A percentile compares a stretch with the other conserved stretches of the same genome.
Conservation (phyloP, 306 rosid species). For the Pueraria montana region DNA sequence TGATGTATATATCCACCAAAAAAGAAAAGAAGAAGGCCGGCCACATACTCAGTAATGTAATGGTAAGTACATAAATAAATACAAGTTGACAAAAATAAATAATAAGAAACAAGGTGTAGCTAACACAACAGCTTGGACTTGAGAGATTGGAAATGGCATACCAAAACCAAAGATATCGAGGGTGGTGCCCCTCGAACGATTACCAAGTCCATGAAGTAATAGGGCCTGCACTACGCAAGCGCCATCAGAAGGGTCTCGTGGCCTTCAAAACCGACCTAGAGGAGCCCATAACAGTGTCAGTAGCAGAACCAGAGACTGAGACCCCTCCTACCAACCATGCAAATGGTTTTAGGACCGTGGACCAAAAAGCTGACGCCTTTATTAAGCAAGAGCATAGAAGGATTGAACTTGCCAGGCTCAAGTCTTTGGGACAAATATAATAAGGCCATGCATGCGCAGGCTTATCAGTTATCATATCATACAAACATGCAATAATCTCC, state of each 20-base stretch:
- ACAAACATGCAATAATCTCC: neutral
- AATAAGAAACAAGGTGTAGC: neutral
- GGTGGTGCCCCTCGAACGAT: slow-evolving; percentile 46
- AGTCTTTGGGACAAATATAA: slow-evolving; percentile 24
- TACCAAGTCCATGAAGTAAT: slow-evolving; percentile 41
- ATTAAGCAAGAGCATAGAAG: slow-evolving; percentile 58
- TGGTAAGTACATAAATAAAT: neutral
- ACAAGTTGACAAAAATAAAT: neutral
- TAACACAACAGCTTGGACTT: neutral
- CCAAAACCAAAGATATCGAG: neutral
- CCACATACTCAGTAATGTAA: neutral
- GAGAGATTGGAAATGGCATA: slow-evolving; percentile 34
- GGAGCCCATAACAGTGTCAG: slow-evolving; percentile 25
- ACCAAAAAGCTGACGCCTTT: slow-evolving; percentile 68
- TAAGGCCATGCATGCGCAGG: neutral
- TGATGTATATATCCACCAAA: neutral
- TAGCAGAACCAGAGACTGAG: neutral
- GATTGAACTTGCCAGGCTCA: slow-evolving; percentile 52
- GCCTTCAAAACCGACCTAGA: slow-evolving; percentile 43
- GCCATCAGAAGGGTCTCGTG: slow-evolving; percentile 48
- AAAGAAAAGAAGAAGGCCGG: neutral
- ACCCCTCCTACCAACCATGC: neutral
- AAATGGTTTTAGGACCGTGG: slow-evolving; percentile 44
- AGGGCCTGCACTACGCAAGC: slow-evolving; percentile 43
- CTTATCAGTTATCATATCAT: neutral